phyloP scores from a whole-genome alignment of 2,329 filamentous ascomycete species.

The Cryphonectria radicalis region DNA sequence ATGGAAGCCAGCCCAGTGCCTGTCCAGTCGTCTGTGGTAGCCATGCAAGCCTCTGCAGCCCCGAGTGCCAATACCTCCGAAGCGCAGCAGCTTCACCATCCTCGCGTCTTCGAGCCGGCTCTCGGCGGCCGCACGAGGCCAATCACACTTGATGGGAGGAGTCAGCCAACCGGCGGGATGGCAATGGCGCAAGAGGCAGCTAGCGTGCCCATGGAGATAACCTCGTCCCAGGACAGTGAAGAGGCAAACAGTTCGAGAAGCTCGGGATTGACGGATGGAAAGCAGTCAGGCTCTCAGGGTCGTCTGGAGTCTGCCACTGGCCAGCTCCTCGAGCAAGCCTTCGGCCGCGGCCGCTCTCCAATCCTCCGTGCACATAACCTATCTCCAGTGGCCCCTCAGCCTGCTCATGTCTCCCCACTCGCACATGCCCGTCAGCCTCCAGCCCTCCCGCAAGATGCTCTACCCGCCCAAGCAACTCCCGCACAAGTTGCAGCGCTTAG shows the following conservation, averaged over 20 bases:
- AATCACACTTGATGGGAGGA: not conserved
- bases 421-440: conserved; percentile 47
- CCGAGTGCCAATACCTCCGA: conserved; percentile 22
- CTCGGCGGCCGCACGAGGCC: not conserved
- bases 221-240: conserved; percentile 45
- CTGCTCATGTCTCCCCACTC: conserved; percentile 69
- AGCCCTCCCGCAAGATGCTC: conserved; percentile 38
- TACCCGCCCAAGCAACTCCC: conserved; percentile 44
- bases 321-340: conserved; percentile 44
- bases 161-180: not conserved
- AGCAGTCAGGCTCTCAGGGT: conserved; percentile 33
- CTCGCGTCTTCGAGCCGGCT: conserved; percentile 2
- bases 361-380: conserved; percentile 75
- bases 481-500: conserved; percentile 64
- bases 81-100: conserved; percentile 18
- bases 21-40: conserved; percentile 24
- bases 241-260: conserved; percentile 49
- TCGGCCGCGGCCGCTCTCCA: conserved; percentile 56
- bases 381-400: conserved; percentile 74
- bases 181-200: conserved; percentile 34
- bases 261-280: conserved; percentile 43
- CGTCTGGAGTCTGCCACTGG: conserved; percentile 40
- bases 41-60: conserved; percentile 20
- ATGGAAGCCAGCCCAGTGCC: conserved; percentile 33
- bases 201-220: conserved; percentile 30